Percentiles rank a stretch among this genome's conserved stretches.
phyloP scores from a whole-genome alignment of 2,329 filamentous ascomycete genomes.

The Cryphonectria radicalis region DNA sequence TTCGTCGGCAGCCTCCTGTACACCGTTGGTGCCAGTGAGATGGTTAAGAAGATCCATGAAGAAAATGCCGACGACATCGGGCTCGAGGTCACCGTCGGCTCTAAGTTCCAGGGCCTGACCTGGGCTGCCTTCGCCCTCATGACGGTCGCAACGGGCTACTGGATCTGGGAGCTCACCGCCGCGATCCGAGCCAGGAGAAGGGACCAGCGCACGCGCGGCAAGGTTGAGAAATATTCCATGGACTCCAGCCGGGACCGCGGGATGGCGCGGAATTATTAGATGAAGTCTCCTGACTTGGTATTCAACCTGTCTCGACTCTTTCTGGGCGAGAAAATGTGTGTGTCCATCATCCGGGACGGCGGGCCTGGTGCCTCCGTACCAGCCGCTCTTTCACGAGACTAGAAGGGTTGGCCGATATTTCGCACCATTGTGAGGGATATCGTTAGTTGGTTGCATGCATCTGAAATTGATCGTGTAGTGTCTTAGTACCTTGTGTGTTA shows the following conservation, averaged over 20 bases:
- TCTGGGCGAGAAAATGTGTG: not conserved
- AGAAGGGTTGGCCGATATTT: not conserved
- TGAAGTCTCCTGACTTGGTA: not conserved
- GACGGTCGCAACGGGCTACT: constrained; percentile 45
- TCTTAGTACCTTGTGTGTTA: not conserved
- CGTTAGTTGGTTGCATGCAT: no score
- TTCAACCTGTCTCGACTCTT: not conserved
- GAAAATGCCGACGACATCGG: constrained; percentile 49
- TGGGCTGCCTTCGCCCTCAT: constrained; percentile 55
- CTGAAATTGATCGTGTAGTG: not conserved
- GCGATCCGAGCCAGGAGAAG: constrained; percentile 38
- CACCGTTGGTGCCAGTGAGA: constrained; percentile 47
- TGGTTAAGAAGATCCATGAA: constrained; percentile 45
- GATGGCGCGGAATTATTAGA: not conserved
- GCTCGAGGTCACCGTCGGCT: constrained; percentile 48
- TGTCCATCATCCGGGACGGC: not conserved
- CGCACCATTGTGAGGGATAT: not conserved
- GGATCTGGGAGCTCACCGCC: constrained; percentile 42
- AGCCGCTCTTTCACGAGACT: not conserved
- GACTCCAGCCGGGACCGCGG: constrained; percentile 18
- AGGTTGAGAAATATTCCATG: constrained; percentile 21
- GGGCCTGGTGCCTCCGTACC: constrained; percentile 4
- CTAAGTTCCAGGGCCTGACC: constrained; percentile 49
- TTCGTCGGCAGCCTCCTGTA: constrained; percentile 49
- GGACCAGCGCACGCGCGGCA: constrained; percentile 18